Conservation (phyloP, 768 basidiomycete species). For the Amanita molliuscula region DNA sequence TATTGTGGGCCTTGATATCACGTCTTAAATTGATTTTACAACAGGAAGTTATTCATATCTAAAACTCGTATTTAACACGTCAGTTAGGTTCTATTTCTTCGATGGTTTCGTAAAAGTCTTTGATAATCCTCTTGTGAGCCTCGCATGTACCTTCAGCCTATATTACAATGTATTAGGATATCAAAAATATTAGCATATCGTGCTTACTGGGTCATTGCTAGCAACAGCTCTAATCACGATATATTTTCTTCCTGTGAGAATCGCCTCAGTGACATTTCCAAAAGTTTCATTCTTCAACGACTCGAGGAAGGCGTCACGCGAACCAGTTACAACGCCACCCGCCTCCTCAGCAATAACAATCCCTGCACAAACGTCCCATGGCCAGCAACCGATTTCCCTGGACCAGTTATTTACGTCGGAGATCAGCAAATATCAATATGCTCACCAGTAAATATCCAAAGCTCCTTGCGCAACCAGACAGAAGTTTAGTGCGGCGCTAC, state of each 20-base stretch:
- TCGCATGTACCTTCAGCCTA: slow-evolving; percentile 54
- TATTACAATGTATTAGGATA: slow-evolving; percentile 2
- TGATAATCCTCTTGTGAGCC: slow-evolving; percentile 71
- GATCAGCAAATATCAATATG: slow-evolving; percentile 7
- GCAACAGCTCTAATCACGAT: slow-evolving; percentile 65
- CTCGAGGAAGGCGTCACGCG: slow-evolving; percentile 34
- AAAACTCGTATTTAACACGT: not conserved
- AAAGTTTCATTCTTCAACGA: slow-evolving; percentile 28
- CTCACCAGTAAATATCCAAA: slow-evolving; percentile 80
- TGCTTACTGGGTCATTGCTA: slow-evolving; percentile 33
- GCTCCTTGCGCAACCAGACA: slow-evolving; percentile 83
- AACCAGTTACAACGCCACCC: slow-evolving; percentile 72
- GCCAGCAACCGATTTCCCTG: slow-evolving; percentile 76
- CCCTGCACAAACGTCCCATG: slow-evolving; percentile 91
- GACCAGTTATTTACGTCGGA: not conserved
- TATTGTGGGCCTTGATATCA: too few species aligned
- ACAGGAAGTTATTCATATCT: not conserved
- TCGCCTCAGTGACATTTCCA: slow-evolving; percentile 56
- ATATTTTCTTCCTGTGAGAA: slow-evolving; percentile 74
- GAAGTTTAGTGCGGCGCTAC: slow-evolving; percentile 79
- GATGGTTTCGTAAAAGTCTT: slow-evolving; percentile 80
- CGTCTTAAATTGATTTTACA: too few species aligned
- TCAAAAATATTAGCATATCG: not conserved
- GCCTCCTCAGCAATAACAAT: slow-evolving; percentile 88
- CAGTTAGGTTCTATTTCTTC: slow-evolving; percentile 56